Conservation (phyloP, 2,329 filamentous ascomycete genomes). For the Calonectria pauciramosa region DNA sequence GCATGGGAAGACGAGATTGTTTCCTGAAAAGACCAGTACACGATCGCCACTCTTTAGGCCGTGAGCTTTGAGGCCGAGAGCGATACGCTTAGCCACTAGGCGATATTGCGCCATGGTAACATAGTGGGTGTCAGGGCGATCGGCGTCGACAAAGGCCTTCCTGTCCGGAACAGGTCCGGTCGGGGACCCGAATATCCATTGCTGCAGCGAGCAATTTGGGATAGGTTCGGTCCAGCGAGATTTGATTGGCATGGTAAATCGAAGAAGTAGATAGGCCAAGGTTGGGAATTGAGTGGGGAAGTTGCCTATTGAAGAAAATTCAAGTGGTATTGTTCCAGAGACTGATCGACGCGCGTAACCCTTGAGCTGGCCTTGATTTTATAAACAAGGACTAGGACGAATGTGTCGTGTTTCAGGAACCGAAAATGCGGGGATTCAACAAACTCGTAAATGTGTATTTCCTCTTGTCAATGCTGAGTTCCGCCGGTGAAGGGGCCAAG, state of each 20-base stretch:
- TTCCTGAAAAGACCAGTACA: slow-evolving; percentile 80
- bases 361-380: background rate
- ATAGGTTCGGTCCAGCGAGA: slow-evolving; percentile 61
- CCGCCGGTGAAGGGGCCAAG: background rate
- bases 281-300: background rate
- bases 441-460: background rate
- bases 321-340: too few species aligned
- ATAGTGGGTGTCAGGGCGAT: slow-evolving; percentile 74
- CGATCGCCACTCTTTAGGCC: slow-evolving; percentile 78
- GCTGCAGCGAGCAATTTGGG: slow-evolving; percentile 64
- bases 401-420: background rate
- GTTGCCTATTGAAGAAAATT: background rate
- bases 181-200: slow-evolving; percentile 67
- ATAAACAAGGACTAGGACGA: background rate
- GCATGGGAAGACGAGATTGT: slow-evolving; percentile 79
- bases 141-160: slow-evolving; percentile 72
- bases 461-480: background rate
- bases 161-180: slow-evolving; percentile 57
- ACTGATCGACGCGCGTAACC: background rate
- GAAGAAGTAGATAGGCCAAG: background rate
- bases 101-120: slow-evolving; percentile 76
- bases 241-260: slow-evolving; percentile 57
- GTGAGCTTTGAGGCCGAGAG: slow-evolving; percentile 72
- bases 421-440: background rate
- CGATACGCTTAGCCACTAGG: slow-evolving; percentile 79